A percentile compares a stretch with the other conserved stretches of the same genome.
phyloP scores from a whole-genome alignment of 345 rosid species.

The Viola odorata region DNA sequence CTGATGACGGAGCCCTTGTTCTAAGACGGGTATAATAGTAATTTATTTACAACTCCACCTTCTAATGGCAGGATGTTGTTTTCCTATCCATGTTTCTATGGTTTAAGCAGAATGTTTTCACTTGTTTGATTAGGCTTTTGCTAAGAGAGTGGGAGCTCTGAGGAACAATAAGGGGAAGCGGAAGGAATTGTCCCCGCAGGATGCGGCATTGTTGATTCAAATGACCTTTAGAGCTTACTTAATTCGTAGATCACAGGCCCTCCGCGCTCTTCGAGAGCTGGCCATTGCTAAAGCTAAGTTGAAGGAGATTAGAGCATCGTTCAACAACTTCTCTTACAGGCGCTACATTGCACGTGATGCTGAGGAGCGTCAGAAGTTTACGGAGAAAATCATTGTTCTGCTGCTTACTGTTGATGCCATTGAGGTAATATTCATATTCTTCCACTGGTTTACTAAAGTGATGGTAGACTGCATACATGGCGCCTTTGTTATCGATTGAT shows the following conservation, averaged over 20 bases:
- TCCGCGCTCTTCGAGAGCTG: conserved; percentile 85
- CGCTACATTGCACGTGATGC: conserved; percentile 61
- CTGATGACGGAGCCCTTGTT: conserved; percentile 43
- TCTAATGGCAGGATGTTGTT: background rate
- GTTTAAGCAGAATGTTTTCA: background rate
- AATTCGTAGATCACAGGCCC: conserved; percentile 66
- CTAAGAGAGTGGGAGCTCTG: conserved; percentile 52
- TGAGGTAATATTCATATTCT: conserved; percentile 48
- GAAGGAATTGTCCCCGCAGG: conserved; percentile 66
- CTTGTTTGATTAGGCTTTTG: conserved; percentile 53
- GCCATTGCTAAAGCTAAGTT: conserved; percentile 87
- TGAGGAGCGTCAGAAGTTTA: conserved; percentile 78
- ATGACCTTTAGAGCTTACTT: conserved; percentile 70
- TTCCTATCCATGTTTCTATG: background rate
- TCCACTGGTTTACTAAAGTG: background rate
- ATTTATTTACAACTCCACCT: too few relatives aligned
- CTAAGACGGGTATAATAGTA: conserved; percentile 48
- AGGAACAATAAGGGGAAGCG: conserved; percentile 62
- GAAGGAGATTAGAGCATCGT: conserved; percentile 73
- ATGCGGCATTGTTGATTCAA: conserved; percentile 87
- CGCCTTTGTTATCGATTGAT: background rate
- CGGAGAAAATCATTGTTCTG: conserved; percentile 82
- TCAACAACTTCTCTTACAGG: conserved; percentile 80
- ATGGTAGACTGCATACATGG: too few relatives aligned
- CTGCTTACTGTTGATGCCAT: conserved; percentile 92